Evolutionary conservation across 805 yeast species (phyloP), one percentile per base, ranked within the genome.

Genomic region (Barnettozyma wickerhamii): DNA sequence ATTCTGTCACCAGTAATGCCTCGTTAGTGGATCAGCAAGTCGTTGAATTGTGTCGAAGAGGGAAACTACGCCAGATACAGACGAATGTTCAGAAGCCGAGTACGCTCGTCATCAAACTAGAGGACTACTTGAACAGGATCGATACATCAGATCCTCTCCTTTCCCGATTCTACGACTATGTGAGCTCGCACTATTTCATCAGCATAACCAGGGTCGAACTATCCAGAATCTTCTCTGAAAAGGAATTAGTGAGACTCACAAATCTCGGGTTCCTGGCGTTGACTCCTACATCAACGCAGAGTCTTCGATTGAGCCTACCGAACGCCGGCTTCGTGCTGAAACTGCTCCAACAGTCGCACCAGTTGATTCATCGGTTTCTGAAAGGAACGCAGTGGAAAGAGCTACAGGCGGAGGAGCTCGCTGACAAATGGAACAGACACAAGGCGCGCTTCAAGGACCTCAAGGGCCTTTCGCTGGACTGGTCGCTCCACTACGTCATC

Each of bases 21-120:
- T 74, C 82, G 0, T 67, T 63, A 52, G 76, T 77, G 3, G 84
- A 78, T 48, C 63, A 63, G 29, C 60, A 60, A 34, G 53, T 76
- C 2, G 73, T 69, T 40, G 43, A 59, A 12, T 48, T 66, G 29
- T 59, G 65, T 1, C 53, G 67, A 30, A 47, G 57, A 15, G 74
- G 75, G 0, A 37, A 46, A 4, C 31, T 77, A 13, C 19, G 61
- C 66, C 33, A 62, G 62, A 33, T 43, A 31, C 10, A 19, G 10
- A 43, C 68, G 66, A 38, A 43, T 15, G 35, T 44, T 14, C 12
- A 33, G 2, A 71, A 75, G 1, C 61, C 69, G 7, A 36, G 37
- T 2, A 68, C 68, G 12, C 62, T 74, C 17, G 50, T 69, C 3
- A 50, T 67, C 46, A 42, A 49, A 29, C 46, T 66, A 6, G 44